These are phyloP conservation scores for Cicer arietinum DNA, from an alignment of 306 rosid genomes.

Conservation along the genomic window DNA sequence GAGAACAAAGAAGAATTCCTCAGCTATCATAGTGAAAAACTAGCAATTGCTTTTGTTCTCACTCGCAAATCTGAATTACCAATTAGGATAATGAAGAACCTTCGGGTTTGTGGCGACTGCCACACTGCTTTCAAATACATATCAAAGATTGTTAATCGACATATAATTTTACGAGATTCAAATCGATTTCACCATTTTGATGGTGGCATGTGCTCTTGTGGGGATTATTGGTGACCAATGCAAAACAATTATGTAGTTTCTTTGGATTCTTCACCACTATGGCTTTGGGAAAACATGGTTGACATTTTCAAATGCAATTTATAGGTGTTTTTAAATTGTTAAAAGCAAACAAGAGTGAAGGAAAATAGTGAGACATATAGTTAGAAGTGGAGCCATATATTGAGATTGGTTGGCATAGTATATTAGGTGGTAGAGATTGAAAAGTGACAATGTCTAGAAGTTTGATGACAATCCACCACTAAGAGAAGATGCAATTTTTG, in stretches of 20 bases:
- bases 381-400: background rate
- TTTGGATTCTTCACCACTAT: constrained; percentile 25
- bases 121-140: constrained; percentile 86
- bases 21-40: constrained; percentile 88
- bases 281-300: constrained; percentile 29
- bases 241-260: constrained; percentile 19
- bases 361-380: constrained; percentile 18
- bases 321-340: constrained; percentile 1
- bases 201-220: constrained; percentile 81
- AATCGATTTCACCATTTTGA: constrained; percentile 87
- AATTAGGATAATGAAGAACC: constrained; percentile 92
- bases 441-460: constrained; percentile 21
- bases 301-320: background rate
- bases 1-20: constrained; percentile 88
- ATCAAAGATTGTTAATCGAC: constrained; percentile 73
- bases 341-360: constrained; percentile 18
- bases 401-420: background rate
- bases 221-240: constrained; percentile 75
- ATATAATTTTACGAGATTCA: constrained; percentile 78
- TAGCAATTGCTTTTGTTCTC: constrained; percentile 89
- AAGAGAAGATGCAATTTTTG: background rate
- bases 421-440: background rate
- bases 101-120: constrained; percentile 93
- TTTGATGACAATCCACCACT: constrained; percentile 3
- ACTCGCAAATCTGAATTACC: constrained; percentile 75